Evolutionary conservation across 2,329 filamentous ascomycete species (phyloP), one percentile per base, ranked within the genome.

Genomic region (Epichloe brachyelytri): DNA sequence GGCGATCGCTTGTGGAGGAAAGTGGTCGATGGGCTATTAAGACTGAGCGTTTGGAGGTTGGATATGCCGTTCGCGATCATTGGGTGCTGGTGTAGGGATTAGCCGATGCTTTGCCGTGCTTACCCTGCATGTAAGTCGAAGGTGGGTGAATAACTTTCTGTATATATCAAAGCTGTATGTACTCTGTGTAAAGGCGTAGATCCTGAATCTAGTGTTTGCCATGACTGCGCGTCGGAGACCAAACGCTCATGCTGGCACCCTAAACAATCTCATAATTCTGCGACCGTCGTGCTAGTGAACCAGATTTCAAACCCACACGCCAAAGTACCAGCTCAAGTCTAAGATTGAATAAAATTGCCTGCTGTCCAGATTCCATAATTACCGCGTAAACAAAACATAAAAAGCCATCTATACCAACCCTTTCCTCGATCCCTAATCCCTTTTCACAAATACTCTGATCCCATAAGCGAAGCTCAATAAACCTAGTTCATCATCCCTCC

Each of bases 31-130:
- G 10, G 10, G 46, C 20, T 39, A n/a, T n/a, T n/a, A 3, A 10
- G 20, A 3, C 10, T 11, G 15, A 10, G 46, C 43, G 22, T 19
- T 26, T 53, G 38, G 51, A 54, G 47, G 53, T 56, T 43, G 54
- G 45, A 51, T 49, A 53, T 48, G 46, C 43, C 43, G 49, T 49
- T 54, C 37, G 33, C 22, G 43, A 49, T 54, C 30, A 49, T 55
- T 48, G 48, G 53, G 41, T 49, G 6, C 20, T 26, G 30, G 37
- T 15, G 20, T 30, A 6, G 11, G 11, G 22, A 41, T 54, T 54
- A 52, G 52, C 57, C 57, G 57, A 37, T n/a, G 11, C 47, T 58
- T 53, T 53, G 48, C 57, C 57, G 52, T 15, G 33, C 1, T 12
- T 46, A 46, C 36, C 46, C 50, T 45, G 41, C 40, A 37, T 34